Evolutionary conservation across 2,329 filamentous ascomycete genomes (phyloP).

Genomic region (Ceratocystis harringtonii): DNA sequence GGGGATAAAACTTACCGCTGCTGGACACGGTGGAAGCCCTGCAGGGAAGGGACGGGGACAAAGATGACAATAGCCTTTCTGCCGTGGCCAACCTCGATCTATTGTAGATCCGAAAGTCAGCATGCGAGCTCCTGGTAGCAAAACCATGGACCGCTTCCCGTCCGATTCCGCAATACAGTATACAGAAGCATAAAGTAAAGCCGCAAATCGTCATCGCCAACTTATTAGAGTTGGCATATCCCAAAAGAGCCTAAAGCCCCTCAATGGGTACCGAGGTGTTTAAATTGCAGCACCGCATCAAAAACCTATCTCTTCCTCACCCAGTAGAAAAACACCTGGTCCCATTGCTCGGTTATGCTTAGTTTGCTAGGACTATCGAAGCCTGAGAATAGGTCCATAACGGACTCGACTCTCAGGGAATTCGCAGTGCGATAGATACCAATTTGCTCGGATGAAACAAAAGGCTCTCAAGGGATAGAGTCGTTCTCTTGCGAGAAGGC

Average conservation of each 20-base stretch:
- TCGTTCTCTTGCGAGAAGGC: slow-evolving; percentile 13
- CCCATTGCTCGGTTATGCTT: slow-evolving; percentile 7
- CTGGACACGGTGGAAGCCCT: slow-evolving; percentile 98
- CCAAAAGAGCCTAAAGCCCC: slow-evolving; percentile 7
- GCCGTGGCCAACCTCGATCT: slow-evolving; percentile 99
- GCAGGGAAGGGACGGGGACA: slow-evolving; percentile 97
- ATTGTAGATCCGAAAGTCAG: slow-evolving; percentile 51
- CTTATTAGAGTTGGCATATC: slow-evolving; percentile 14
- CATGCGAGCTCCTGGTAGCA: slow-evolving; percentile 57
- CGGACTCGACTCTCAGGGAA: neutral
- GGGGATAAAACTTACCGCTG: slow-evolving; percentile 62
- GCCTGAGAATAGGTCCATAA: neutral
- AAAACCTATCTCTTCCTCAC: slow-evolving; percentile 11
- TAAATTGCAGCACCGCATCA: neutral
- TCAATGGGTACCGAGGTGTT: slow-evolving; percentile 1
- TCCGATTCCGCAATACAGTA: slow-evolving; percentile 42
- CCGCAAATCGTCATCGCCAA: slow-evolving; percentile 20
- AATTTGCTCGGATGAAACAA: neutral
- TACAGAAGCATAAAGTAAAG: slow-evolving; percentile 19
- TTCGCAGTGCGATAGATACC: neutral
- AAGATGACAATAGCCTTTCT: slow-evolving; percentile 99
- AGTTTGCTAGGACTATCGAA: slow-evolving; percentile 9
- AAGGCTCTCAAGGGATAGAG: slow-evolving; percentile 10
- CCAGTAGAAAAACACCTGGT: neutral
- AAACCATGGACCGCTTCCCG: slow-evolving; percentile 61